Base-by-base conservation (phyloP, 257 asterid genomes). In the Solanum gandarillasii region DNA sequence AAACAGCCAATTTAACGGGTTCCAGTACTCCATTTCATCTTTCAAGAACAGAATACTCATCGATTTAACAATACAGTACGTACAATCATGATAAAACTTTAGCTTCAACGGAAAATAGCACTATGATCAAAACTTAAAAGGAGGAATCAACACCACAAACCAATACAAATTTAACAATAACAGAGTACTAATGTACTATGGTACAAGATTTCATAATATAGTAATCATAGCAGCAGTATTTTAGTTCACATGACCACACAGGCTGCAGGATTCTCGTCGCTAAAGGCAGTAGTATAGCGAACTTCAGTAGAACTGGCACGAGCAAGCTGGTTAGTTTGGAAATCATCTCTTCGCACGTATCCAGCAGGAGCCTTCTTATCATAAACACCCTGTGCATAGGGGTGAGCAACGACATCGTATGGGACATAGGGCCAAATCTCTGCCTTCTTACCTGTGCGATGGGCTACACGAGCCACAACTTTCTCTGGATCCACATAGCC, bases 401-500 rank as follows among this genome's bases (percentile, higher is more conserved):
- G 99, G 87, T 97, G 98, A 12, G 88, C 99, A 0, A 97, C 99
- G 1, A 93, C 98, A 83, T 97, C 99, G 83, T 96, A 97, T 6
- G 99, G 98, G 12, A 97, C 96, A n/a, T 96, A 97, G 0, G 99
- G 99, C 99, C 99, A 97, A 4, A 96, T 35, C 94, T 97, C 99
- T 1, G 92, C 98, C 93, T 92, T 96, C 93, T 97, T 97, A 0
- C 99, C 99, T 1, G 99, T 96, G 7, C 99, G 96, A 86, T 93
- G 96, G 14, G 95, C 96, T 81, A 97, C 98, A 1, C 99, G 98
- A 2, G 94, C 88, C 87, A 97, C 95, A 86, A 97, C 99, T 91
- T 95, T 96, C 55, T 92, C 92, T 4, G 99, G 99, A 9, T 95
- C 94, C 2, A 97, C 98, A 27, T 95, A 97, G 9, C 99, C 99